Percentiles rank a stretch among this genome's conserved stretches.
Evolutionary conservation across 2,329 filamentous ascomycete genomes (phyloP).

Genomic region (Xylaria multiplex): DNA sequence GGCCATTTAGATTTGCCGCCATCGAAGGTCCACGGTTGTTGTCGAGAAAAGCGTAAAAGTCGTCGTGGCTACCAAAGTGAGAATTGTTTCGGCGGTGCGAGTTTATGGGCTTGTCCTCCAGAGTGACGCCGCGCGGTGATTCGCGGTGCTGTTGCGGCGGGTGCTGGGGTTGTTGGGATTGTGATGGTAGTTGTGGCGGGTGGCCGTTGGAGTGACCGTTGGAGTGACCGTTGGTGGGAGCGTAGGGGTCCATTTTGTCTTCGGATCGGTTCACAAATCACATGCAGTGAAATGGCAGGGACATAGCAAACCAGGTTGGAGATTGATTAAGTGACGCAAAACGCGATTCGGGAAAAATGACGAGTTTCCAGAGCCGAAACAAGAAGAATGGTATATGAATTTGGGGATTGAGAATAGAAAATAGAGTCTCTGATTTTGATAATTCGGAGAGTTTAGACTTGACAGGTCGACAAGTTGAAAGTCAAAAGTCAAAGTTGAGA

Average conservation of each 20-base stretch:
- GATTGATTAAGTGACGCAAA: background rate
- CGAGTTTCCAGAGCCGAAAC: background rate
- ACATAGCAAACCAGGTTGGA: background rate
- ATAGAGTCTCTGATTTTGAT: background rate
- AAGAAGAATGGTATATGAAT: background rate
- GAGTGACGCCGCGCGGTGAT: constrained; percentile 34
- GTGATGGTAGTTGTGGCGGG: no score
- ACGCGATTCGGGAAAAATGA: no score
- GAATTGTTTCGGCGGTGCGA: constrained; percentile 37
- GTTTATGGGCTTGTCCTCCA: constrained; percentile 31
- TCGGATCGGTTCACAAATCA: constrained; percentile 5
- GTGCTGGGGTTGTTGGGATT: constrained; percentile 19
- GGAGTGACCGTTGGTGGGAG: constrained; percentile 25
- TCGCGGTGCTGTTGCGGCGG: constrained; percentile 29
- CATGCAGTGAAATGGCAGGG: constrained; percentile 10
- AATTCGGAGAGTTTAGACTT: background rate
- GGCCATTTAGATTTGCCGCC: background rate
- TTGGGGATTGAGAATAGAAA: background rate
- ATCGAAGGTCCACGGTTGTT: constrained; percentile 42
- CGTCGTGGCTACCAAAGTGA: constrained; percentile 48
- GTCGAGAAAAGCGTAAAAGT: constrained; percentile 49
- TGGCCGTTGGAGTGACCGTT: constrained; percentile 19
- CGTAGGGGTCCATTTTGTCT: constrained; percentile 34
- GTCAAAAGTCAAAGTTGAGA: constrained; percentile 1
- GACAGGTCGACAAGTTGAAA: constrained; percentile 4